Conservation (phyloP, 2,329 filamentous ascomycete species). For the Stromatinia cepivora region DNA sequence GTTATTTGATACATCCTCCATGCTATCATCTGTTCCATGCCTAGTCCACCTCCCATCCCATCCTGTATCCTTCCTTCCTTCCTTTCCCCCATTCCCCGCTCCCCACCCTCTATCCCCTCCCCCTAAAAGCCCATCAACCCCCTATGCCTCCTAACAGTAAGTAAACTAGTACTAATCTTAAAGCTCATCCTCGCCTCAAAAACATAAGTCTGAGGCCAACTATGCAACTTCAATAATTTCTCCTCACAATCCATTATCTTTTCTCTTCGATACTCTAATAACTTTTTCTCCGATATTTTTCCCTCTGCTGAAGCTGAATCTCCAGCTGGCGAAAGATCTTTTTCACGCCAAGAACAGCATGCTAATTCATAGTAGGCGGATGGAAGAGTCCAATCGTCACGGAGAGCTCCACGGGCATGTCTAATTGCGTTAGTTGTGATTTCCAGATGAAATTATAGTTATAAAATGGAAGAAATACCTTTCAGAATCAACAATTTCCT, state of each 20-base stretch:
- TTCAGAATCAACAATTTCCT: slow-evolving; percentile 64
- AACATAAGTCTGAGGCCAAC: slow-evolving; percentile 71
- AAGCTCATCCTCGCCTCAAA: slow-evolving; percentile 74
- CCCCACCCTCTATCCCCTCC: background rate
- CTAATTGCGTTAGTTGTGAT: slow-evolving; percentile 42
- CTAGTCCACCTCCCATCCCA: no score
- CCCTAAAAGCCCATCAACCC: slow-evolving; percentile 30
- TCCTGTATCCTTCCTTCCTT: background rate
- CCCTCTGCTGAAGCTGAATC: slow-evolving; percentile 49
- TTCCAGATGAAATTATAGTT: background rate
- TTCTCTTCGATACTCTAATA: slow-evolving; percentile 56
- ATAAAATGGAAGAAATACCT: slow-evolving; percentile 46
- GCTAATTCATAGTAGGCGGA: slow-evolving; percentile 85
- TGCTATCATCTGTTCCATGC: background rate
- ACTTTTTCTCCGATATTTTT: slow-evolving; percentile 60
- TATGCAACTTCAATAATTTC: slow-evolving; percentile 65
- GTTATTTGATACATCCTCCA: background rate
- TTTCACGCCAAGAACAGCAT: slow-evolving; percentile 75
- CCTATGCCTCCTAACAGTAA: slow-evolving; percentile 36
- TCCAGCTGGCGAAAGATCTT: slow-evolving; percentile 37
- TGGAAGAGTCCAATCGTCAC: slow-evolving; percentile 71
- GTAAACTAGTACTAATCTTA: slow-evolving; percentile 46
- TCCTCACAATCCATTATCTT: slow-evolving; percentile 62
- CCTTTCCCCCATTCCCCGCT: background rate
- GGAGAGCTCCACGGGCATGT: slow-evolving; percentile 54